These are phyloP conservation scores for Knufia fluminis DNA, from an alignment of 2,329 filamentous ascomycete genomes.

Conservation along the genomic window DNA sequence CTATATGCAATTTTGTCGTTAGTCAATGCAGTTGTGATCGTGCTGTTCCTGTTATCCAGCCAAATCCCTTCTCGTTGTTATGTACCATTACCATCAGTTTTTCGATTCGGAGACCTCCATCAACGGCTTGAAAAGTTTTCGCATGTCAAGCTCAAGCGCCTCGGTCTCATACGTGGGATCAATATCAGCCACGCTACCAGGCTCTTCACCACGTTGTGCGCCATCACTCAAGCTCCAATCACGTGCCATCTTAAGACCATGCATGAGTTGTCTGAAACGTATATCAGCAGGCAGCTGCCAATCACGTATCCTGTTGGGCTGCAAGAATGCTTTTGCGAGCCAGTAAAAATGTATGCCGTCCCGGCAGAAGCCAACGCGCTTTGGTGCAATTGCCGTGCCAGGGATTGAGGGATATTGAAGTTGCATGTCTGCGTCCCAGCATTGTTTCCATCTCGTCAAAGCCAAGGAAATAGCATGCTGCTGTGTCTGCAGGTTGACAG, in stretches of 20 bases:
- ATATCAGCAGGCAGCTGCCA: conserved; percentile 49
- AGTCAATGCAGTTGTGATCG: neutral
- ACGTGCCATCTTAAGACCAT: conserved; percentile 49
- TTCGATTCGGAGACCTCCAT: conserved; percentile 8
- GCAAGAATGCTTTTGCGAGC: conserved; percentile 57
- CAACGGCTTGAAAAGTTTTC: conserved; percentile 57
- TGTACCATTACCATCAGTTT: neutral
- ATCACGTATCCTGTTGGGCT: conserved; percentile 46
- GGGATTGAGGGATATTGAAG: conserved; percentile 52
- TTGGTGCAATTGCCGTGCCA: conserved; percentile 27
- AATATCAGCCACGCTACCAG: conserved; percentile 60
- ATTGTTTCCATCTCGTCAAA: conserved; percentile 62
- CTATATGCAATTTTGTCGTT: conserved; percentile 6
- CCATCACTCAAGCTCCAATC: conserved; percentile 55
- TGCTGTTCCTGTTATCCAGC: neutral
- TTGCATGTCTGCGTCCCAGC: conserved; percentile 62
- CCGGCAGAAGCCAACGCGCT: conserved; percentile 59
- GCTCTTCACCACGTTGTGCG: conserved; percentile 55
- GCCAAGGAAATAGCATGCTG: conserved; percentile 42
- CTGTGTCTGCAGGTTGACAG: conserved; percentile 41
- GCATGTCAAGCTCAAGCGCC: conserved; percentile 62
- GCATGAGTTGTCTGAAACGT: conserved; percentile 52
- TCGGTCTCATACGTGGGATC: conserved; percentile 56
- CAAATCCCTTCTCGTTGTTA: neutral
- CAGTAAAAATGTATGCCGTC: conserved; percentile 67